phyloP scores from a whole-genome alignment of 2,329 filamentous ascomycete genomes.

The Zymoseptoria crescenta region DNA sequence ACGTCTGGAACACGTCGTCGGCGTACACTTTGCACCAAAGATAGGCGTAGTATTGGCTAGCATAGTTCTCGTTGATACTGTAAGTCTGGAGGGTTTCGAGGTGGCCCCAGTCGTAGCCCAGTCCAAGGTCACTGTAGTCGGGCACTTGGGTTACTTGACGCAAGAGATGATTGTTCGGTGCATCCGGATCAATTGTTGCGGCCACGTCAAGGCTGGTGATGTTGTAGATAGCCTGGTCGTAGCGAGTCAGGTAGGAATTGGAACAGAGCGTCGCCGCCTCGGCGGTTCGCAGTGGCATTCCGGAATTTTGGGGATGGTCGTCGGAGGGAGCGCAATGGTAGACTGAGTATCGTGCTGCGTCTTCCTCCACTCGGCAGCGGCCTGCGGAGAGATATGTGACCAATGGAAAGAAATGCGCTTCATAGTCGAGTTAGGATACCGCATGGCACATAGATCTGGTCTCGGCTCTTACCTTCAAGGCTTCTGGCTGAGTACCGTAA shows the following conservation, averaged over 20 bases:
- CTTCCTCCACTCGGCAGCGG: conserved; percentile 2
- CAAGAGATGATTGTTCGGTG: background rate
- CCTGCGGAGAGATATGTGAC: conserved; percentile 1
- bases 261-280: background rate
- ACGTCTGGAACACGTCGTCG: conserved; percentile 4
- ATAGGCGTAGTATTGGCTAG: conserved; percentile 3
- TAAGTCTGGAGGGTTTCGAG: background rate
- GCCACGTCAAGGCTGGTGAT: background rate
- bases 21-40: conserved; percentile 3
- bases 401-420: conserved; percentile 8
- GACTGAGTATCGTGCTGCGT: background rate
- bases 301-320: background rate
- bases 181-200: background rate
- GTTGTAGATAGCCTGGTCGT: background rate
- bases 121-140: background rate
- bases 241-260: background rate
- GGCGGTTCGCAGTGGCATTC: background rate
- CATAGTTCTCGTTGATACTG: background rate
- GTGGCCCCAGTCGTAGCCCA: background rate
- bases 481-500: background rate
- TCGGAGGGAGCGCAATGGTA: background rate
- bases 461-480: background rate
- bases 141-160: background rate
- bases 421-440: background rate
- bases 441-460: background rate